Percentiles rank a stretch among this genome's conserved stretches.
phyloP scores from a whole-genome alignment of 306 rosid species.

The Cicer yamashitae region DNA sequence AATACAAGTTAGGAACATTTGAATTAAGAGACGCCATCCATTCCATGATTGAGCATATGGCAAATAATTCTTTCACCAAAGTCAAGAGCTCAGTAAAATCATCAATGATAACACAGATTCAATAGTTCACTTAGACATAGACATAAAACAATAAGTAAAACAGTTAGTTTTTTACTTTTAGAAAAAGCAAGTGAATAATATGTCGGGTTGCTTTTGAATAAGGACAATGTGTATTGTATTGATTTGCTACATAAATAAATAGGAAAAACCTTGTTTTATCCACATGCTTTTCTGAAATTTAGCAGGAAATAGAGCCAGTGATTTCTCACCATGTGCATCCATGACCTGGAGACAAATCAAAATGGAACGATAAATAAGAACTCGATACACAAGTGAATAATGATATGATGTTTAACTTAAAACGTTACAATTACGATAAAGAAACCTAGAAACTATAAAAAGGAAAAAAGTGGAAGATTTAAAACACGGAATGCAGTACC shows the following conservation, averaged over 20 bases:
- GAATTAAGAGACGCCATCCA: conserved; percentile 14
- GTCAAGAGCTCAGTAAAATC: conserved; percentile 6
- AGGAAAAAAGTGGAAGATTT: background rate
- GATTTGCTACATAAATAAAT: conserved; percentile 3
- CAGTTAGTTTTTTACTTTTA: background rate
- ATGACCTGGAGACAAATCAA: conserved; percentile 61
- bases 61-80: background rate
- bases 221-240: background rate
- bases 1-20: background rate
- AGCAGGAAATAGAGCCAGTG: conserved; percentile 84
- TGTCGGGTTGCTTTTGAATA: background rate
- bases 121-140: background rate
- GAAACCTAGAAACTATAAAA: background rate
- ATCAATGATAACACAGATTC: conserved; percentile 9
- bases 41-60: conserved; percentile 2
- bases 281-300: conserved; percentile 89
- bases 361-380: conserved; percentile 1
- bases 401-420: background rate
- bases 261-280: conserved; percentile 80
- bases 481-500: conserved; percentile 41
- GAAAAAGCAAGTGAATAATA: conserved; percentile 4
- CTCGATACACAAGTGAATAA: conserved; percentile 4
- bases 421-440: background rate
- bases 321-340: conserved; percentile 77
- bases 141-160: background rate